These are phyloP conservation scores for Aspergillus quadrilineatus DNA, from an alignment of 2,329 filamentous ascomycete genomes.

Conservation along the genomic window DNA sequence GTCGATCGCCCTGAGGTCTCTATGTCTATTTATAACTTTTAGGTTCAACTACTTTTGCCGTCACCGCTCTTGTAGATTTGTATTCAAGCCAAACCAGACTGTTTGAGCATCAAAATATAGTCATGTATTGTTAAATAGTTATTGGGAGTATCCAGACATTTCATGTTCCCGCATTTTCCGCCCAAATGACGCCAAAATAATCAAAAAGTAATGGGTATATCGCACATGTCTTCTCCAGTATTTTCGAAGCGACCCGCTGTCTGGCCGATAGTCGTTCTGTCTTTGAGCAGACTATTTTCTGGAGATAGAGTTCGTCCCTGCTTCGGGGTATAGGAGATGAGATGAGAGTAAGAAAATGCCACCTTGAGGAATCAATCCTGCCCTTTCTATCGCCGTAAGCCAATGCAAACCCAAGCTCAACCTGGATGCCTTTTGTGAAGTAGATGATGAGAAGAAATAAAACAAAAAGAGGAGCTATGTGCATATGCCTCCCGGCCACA, in stretches of 20 bases:
- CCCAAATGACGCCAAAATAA: constrained; percentile 4
- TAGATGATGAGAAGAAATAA: neutral
- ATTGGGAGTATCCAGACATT: neutral
- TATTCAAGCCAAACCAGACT: neutral
- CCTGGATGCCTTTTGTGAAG: constrained; percentile 13
- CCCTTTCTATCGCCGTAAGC: constrained; percentile 13
- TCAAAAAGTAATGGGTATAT: constrained; percentile 7
- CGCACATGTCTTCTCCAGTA: neutral
- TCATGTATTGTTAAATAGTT: neutral
- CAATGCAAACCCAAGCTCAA: constrained; percentile 14
- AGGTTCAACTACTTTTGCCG: neutral
- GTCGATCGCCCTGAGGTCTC: neutral
- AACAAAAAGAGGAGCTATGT: constrained; percentile 9
- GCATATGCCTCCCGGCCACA: constrained; percentile 36
- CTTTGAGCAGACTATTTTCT: neutral
- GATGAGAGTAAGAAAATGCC: constrained; percentile 3
- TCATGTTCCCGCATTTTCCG: neutral
- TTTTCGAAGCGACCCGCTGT: neutral
- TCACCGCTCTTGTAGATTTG: neutral
- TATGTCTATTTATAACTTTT: neutral
- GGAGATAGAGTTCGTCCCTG: neutral
- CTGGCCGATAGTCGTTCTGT: neutral
- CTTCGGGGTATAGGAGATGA: neutral
- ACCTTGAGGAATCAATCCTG: constrained; percentile 6
- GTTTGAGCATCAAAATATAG: neutral